Conservation (phyloP, 768 basidiomycete species). For the Paxillus involutus region DNA sequence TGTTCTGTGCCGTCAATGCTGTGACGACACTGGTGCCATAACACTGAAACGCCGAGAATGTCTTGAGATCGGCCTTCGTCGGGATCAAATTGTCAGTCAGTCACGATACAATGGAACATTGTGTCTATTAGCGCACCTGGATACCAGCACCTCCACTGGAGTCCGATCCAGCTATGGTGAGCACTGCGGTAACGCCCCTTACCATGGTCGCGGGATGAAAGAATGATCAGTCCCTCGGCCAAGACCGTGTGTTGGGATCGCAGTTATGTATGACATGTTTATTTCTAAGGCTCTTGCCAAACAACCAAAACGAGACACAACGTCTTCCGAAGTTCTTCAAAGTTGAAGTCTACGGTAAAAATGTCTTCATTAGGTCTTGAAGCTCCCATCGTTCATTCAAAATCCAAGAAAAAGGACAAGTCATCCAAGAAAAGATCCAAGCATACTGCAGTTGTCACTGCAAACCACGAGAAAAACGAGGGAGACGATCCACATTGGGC, state of each 20-base stretch:
- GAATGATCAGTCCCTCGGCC: background rate
- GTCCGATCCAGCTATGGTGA: constrained; percentile 83
- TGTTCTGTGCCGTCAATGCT: constrained; percentile 89
- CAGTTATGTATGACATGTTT: constrained; percentile 21
- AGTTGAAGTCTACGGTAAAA: constrained; percentile 1
- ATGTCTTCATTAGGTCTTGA: constrained; percentile 26
- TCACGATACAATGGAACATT: background rate
- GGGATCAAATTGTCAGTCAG: background rate
- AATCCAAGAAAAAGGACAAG: constrained; percentile 14
- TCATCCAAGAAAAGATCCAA: constrained; percentile 10
- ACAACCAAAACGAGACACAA: constrained; percentile 18
- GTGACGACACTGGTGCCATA: constrained; percentile 84
- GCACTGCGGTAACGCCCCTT: constrained; percentile 33
- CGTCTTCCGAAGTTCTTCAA: background rate
- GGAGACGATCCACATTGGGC: constrained; percentile 56
- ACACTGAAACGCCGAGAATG: constrained; percentile 74
- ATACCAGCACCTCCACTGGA: constrained; percentile 88
- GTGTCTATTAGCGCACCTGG: constrained; percentile 49
- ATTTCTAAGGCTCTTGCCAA: constrained; percentile 27
- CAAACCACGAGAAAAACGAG: constrained; percentile 46
- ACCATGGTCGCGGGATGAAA: constrained; percentile 5
- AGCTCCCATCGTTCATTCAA: constrained; percentile 1
- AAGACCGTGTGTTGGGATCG: too few species aligned
- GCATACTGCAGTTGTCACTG: background rate
- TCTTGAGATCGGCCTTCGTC: constrained; percentile 81